phyloP scores from a whole-genome alignment of 768 basidiomycete genomes.

The Kwoniella shandongensis region DNA sequence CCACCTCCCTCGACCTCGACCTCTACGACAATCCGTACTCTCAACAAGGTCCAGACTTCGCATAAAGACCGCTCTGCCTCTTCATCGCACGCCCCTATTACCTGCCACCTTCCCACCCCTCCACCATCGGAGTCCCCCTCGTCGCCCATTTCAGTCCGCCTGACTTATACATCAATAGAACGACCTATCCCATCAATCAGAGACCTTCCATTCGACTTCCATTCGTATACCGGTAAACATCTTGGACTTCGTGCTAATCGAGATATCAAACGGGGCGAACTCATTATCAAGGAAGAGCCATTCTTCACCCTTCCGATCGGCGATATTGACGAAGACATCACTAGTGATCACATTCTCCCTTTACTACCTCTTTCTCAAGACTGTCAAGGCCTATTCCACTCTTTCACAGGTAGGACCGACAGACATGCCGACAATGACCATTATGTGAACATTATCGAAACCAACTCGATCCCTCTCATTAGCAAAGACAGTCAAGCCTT shows the following conservation, averaged over 20 bases:
- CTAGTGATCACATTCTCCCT: neutral
- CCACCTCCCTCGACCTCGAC: too few relatives aligned
- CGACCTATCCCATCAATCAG: too few relatives aligned
- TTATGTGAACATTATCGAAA: slow-evolving; percentile 13
- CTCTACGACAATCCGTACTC: too few relatives aligned
- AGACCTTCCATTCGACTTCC: too few relatives aligned
- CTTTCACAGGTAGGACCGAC: neutral
- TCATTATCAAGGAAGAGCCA: slow-evolving; percentile 9
- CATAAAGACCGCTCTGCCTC: too few relatives aligned
- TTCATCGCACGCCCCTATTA: too few relatives aligned
- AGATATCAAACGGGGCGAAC: neutral
- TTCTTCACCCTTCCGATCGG: neutral
- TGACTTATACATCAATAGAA: too few relatives aligned
- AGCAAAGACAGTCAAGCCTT: neutral
- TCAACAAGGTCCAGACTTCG: too few relatives aligned
- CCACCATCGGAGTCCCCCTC: slow-evolving; percentile 2
- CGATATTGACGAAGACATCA: neutral
- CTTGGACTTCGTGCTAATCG: slow-evolving; percentile 1
- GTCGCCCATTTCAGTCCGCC: too few relatives aligned
- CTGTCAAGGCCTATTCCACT: neutral
- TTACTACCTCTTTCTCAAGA: neutral
- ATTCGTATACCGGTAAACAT: neutral
- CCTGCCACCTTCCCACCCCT: slow-evolving; percentile 1
- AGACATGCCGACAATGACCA: neutral
- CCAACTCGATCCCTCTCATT: slow-evolving; percentile 14